Percentiles rank a stretch among this genome's conserved stretches.
Evolutionary conservation across 768 basidiomycete species (phyloP).

Genomic region (Ephemerocybe angulata): DNA sequence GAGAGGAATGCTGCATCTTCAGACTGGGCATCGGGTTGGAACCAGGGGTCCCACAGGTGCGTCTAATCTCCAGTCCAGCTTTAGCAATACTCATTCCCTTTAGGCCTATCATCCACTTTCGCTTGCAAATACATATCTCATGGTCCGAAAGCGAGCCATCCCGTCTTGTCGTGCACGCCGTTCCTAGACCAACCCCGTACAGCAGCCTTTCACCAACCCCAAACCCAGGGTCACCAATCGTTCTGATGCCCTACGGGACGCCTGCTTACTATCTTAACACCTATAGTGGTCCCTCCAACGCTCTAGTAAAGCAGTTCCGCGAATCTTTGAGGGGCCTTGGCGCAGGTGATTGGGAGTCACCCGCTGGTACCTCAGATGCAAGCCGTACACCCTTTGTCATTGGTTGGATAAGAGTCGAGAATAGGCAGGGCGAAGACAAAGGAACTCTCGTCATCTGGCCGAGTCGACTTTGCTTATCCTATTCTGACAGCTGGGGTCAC

Average conservation of each 20-base stretch:
- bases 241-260: slow-evolving; percentile 63
- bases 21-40: slow-evolving; percentile 68
- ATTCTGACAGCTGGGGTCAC: slow-evolving; percentile 32
- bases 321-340: slow-evolving; percentile 63
- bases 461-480: slow-evolving; percentile 49
- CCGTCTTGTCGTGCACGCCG: slow-evolving; percentile 63
- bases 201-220: slow-evolving; percentile 38
- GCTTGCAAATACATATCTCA: slow-evolving; percentile 52
- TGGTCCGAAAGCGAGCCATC: slow-evolving; percentile 22
- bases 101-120: slow-evolving; percentile 60
- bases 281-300: slow-evolving; percentile 67
- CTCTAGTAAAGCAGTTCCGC: slow-evolving; percentile 59
- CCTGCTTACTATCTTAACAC: slow-evolving; percentile 71
- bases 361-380: not conserved
- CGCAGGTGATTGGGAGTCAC: slow-evolving; percentile 47
- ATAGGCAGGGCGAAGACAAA: slow-evolving; percentile 78
- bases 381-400: slow-evolving; percentile 44
- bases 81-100: slow-evolving; percentile 12
- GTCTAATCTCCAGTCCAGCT: slow-evolving; percentile 4
- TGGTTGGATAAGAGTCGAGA: slow-evolving; percentile 72
- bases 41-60: slow-evolving; percentile 49
- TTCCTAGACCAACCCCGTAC: slow-evolving; percentile 54
- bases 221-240: slow-evolving; percentile 61
- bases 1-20: slow-evolving; percentile 38
- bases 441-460: slow-evolving; percentile 77